Percentiles rank a stretch among this genome's conserved stretches.
Conservation (phyloP, 129 eudicot species). For the Heracleum sosnowskyi region DNA sequence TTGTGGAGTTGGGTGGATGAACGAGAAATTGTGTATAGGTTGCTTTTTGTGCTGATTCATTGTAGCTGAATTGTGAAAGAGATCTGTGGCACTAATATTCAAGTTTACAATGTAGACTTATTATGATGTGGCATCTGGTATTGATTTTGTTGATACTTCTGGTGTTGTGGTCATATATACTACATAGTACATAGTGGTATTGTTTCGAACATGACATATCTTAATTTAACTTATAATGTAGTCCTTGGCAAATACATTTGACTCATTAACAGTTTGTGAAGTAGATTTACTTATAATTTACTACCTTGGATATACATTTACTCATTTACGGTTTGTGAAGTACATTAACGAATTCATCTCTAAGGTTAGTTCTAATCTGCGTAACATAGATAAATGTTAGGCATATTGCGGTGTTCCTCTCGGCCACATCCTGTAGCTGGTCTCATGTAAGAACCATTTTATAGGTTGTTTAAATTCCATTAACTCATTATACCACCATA, state of each 20-base stretch:
- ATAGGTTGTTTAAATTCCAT: not conserved
- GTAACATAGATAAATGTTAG: not conserved
- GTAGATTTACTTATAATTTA: not conserved
- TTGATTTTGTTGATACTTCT: not conserved
- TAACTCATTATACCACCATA: not conserved
- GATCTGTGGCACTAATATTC: not conserved
- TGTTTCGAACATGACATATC: not conserved
- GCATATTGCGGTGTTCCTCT: not conserved
- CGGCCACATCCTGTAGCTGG: not conserved
- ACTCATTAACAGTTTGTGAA: not conserved
- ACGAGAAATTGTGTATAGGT: not conserved
- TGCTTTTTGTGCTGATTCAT: not conserved
- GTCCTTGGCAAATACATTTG: not conserved
- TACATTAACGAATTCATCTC: not conserved
- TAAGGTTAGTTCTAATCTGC: not conserved
- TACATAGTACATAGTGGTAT: not conserved
- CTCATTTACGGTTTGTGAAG: not conserved
- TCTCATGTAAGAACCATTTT: not conserved
- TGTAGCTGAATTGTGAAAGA: not conserved
- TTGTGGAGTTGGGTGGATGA: not conserved
- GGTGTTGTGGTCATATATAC: not conserved
- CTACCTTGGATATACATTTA: not conserved
- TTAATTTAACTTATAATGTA: not conserved
- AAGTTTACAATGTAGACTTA: not conserved
- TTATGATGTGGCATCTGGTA: not conserved